Conservation (phyloP, 495 filamentous ascomycete species). For the Hypomontagnella submonticulosa region DNA sequence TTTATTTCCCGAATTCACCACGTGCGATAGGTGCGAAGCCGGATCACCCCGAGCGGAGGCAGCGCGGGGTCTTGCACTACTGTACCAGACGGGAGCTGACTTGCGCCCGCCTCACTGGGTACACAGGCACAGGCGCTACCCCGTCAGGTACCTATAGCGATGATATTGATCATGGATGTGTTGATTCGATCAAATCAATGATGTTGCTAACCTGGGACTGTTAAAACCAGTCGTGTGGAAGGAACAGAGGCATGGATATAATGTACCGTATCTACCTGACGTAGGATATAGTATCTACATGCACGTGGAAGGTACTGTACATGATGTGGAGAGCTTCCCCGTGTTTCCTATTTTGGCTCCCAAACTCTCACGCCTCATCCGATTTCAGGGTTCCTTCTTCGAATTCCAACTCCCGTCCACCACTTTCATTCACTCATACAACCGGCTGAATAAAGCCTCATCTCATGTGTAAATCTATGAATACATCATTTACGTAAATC, state of each 20-base stretch:
- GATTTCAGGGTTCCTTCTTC: slow-evolving; percentile 19
- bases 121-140: background rate
- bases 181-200: too few relatives aligned
- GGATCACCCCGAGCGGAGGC: slow-evolving; percentile 14
- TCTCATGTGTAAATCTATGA: slow-evolving; percentile 18
- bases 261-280: background rate
- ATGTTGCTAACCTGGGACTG: too few relatives aligned
- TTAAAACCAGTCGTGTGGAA: too few relatives aligned
- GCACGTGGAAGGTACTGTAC: background rate
- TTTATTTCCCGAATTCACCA: slow-evolving; percentile 26
- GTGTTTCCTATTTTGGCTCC: slow-evolving; percentile 38
- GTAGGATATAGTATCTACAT: slow-evolving; percentile 3
- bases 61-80: slow-evolving; percentile 4
- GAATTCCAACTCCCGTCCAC: background rate
- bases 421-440: background rate
- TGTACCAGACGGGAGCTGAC: too few relatives aligned
- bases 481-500: slow-evolving; percentile 1
- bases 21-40: slow-evolving; percentile 30
- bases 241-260: too few relatives aligned
- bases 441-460: slow-evolving; percentile 43
- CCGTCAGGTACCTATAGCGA: too few relatives aligned
- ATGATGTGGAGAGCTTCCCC: slow-evolving; percentile 24
- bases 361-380: background rate
- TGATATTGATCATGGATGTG: background rate
- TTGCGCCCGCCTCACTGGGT: background rate